A percentile compares a stretch with the other conserved stretches of the same genome.
phyloP scores from a whole-genome alignment of 2,329 filamentous ascomycete species.

The Colletotrichum higginsianum region DNA sequence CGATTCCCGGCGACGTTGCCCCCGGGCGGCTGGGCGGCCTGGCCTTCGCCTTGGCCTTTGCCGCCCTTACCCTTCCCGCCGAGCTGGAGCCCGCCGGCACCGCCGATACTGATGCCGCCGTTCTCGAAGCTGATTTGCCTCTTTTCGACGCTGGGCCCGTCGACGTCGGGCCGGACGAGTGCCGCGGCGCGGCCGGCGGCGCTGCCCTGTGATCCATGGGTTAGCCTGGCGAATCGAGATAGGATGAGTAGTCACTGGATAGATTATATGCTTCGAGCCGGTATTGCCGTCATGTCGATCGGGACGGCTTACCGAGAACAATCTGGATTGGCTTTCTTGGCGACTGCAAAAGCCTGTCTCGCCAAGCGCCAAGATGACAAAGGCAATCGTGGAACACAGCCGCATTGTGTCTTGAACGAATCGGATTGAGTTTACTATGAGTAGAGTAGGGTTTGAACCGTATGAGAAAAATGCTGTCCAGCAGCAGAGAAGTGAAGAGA shows the following conservation, averaged over 20 bases:
- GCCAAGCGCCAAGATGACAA: constrained; percentile 35
- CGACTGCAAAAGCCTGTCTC: constrained; percentile 30
- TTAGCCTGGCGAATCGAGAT: background rate
- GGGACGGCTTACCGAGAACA: constrained; percentile 14
- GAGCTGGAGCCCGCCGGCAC: constrained; percentile 17
- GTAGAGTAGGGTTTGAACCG: background rate
- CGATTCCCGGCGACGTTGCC: constrained; percentile 8
- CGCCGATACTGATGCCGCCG: constrained; percentile 30
- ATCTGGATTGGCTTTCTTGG: constrained; percentile 31
- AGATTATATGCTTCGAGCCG: no score
- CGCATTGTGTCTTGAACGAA: constrained; percentile 21
- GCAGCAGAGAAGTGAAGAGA: constrained; percentile 23
- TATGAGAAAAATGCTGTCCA: constrained; percentile 1
- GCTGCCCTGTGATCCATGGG: constrained; percentile 8
- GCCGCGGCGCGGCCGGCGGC: constrained; percentile 30
- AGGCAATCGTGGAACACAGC: constrained; percentile 4
- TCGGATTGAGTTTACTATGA: background rate
- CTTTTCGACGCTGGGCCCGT: constrained; percentile 10
- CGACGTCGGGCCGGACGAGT: constrained; percentile 15
- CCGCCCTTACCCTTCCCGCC: constrained; percentile 17
- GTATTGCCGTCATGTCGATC: background rate
- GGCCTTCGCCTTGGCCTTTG: background rate
- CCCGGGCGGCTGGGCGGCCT: background rate
- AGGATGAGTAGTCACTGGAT: no score
- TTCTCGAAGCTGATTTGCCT: constrained; percentile 33